These are phyloP conservation scores for Seiridium cupressi DNA, from an alignment of 2,329 filamentous ascomycete genomes.

Conservation along the genomic window DNA sequence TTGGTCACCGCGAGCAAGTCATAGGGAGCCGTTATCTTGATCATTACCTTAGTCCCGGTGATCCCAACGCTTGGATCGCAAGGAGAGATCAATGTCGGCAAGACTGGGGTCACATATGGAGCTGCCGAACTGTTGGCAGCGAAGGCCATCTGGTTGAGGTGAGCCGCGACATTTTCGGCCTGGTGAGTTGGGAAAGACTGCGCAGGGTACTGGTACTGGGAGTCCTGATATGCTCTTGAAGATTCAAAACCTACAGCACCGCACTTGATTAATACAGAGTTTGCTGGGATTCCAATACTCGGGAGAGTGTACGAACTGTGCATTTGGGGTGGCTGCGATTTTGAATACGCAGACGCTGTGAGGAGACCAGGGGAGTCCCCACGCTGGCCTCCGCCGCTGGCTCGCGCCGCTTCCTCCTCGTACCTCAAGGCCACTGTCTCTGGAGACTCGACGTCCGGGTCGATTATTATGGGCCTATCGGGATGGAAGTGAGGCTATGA, in stretches of 20 bases:
- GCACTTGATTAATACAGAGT: background rate
- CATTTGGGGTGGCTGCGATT: slow-evolving; percentile 72
- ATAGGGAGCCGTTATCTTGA: slow-evolving; percentile 74
- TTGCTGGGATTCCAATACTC: background rate
- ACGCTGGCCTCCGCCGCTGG: slow-evolving; percentile 50
- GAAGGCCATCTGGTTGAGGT: slow-evolving; percentile 56
- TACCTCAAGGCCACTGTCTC: slow-evolving; percentile 55
- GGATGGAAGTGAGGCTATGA: slow-evolving; percentile 50
- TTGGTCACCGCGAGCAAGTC: slow-evolving; percentile 63
- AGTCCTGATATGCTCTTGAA: slow-evolving; percentile 58
- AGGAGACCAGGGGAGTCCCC: slow-evolving; percentile 60
- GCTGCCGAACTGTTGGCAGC: slow-evolving; percentile 62
- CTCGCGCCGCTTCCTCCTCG: slow-evolving; percentile 53
- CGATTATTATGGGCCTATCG: slow-evolving; percentile 56
- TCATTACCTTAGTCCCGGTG: slow-evolving; percentile 67
- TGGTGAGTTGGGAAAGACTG: slow-evolving; percentile 46
- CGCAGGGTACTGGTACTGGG: slow-evolving; percentile 50
- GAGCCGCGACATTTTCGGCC: slow-evolving; percentile 47
- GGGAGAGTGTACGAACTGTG: slow-evolving; percentile 64
- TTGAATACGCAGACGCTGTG: slow-evolving; percentile 81
- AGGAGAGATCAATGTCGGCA: slow-evolving; percentile 66
- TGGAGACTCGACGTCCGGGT: slow-evolving; percentile 57
- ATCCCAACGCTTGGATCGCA: slow-evolving; percentile 63
- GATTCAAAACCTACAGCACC: slow-evolving; percentile 53
- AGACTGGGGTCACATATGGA: slow-evolving; percentile 63